phyloP scores from a whole-genome alignment of 192 early-diverging fungal genomes.

The Coemansia sp. region DNA sequence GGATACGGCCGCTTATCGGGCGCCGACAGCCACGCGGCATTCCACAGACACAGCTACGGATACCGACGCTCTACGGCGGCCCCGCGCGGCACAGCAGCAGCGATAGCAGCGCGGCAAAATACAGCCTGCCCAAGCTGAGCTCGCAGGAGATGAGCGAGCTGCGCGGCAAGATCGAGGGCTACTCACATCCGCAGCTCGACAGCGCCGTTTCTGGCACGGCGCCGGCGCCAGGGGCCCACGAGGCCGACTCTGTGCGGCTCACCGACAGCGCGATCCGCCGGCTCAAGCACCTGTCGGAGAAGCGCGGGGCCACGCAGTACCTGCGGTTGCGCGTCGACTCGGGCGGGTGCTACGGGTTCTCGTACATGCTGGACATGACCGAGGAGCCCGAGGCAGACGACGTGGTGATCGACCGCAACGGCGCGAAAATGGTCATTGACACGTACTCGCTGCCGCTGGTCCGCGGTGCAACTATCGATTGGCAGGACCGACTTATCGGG shows the following conservation, averaged over 20 bases:
- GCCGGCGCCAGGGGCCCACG: background rate
- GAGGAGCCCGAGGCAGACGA: slow-evolving; percentile 64
- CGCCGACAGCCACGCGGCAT: background rate
- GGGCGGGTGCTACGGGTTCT: slow-evolving; percentile 84
- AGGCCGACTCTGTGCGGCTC: slow-evolving; percentile 23
- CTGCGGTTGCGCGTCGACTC: slow-evolving; percentile 76
- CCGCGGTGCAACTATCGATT: slow-evolving; percentile 72
- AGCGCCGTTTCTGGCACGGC: background rate
- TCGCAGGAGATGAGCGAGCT: slow-evolving; percentile 14
- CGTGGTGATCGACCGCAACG: slow-evolving; percentile 65
- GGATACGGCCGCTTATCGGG: background rate
- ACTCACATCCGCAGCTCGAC: slow-evolving; percentile 7
- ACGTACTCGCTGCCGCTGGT: slow-evolving; percentile 68
- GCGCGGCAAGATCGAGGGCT: slow-evolving; percentile 18
- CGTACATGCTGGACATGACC: slow-evolving; percentile 75
- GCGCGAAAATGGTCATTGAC: slow-evolving; percentile 70
- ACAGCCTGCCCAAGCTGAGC: slow-evolving; percentile 33
- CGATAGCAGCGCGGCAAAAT: slow-evolving; percentile 14
- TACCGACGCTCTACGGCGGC: background rate
- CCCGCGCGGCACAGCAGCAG: background rate
- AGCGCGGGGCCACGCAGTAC: slow-evolving; percentile 47
- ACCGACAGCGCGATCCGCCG: slow-evolving; percentile 41
- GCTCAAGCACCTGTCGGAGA: slow-evolving; percentile 35
- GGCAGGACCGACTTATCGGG: slow-evolving; percentile 75
- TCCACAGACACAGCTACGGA: background rate